phyloP scores from a whole-genome alignment of 345 rosid genomes.

The Linum usitatissimum region DNA sequence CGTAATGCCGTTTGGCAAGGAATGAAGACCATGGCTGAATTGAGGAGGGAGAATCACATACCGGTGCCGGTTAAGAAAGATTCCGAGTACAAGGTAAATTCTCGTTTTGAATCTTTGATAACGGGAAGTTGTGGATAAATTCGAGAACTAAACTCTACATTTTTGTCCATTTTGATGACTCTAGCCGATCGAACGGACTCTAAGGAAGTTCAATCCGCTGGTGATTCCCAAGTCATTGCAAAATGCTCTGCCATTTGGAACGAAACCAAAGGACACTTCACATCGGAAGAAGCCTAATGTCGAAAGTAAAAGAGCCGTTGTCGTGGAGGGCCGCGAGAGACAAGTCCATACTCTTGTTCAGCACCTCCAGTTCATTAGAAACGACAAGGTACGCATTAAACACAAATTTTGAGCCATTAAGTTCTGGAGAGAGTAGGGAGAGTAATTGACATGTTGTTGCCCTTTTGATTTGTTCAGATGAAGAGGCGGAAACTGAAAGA shows the following conservation, averaged over 20 bases:
- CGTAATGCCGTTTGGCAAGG: conserved; percentile 71
- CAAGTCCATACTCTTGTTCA: conserved; percentile 45
- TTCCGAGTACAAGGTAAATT: conserved; percentile 70
- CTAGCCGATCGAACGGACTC: conserved; percentile 73
- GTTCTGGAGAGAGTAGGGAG: no score
- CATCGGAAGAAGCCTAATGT: conserved; percentile 35
- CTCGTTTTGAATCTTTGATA: background rate
- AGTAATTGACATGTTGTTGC: background rate
- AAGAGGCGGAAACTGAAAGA: conserved; percentile 53
- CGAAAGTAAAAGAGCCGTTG: conserved; percentile 62
- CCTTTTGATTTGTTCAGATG: conserved; percentile 29
- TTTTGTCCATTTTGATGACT: background rate
- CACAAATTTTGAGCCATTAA: background rate
- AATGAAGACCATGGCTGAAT: conserved; percentile 79
- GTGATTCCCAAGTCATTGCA: conserved; percentile 65
- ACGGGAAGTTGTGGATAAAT: background rate
- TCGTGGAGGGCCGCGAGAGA: conserved; percentile 59
- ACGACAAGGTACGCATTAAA: conserved; percentile 42
- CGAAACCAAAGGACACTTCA: conserved; percentile 72
- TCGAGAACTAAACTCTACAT: background rate
- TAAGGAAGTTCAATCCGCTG: conserved; percentile 63
- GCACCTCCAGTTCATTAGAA: conserved; percentile 43
- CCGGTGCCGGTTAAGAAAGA: conserved; percentile 76
- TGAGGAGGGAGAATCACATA: conserved; percentile 59
- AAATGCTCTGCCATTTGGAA: conserved; percentile 55